Percentiles rank a stretch among this genome's conserved stretches.
Conservation (phyloP, 2,329 filamentous ascomycete genomes). For the Pseudogymnoascus sp. region DNA sequence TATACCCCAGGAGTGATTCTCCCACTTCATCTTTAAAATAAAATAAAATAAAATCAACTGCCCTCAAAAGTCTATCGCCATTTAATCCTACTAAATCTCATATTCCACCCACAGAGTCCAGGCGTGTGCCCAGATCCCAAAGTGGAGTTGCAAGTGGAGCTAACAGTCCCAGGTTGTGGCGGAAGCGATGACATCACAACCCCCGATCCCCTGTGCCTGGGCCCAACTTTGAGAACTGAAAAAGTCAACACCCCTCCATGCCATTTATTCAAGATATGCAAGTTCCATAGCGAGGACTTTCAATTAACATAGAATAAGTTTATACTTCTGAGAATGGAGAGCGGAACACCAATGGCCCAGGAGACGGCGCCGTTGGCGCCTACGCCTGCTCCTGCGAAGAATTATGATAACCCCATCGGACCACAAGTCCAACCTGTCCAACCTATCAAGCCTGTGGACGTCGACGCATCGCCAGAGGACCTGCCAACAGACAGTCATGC, state of each 20-base stretch:
- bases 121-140: not conserved
- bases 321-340: not conserved
- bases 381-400: not conserved
- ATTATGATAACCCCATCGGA: not conserved
- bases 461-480: conserved; percentile 12
- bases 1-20: not conserved
- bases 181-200: not conserved
- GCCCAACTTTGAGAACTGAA: not conserved
- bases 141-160: not conserved
- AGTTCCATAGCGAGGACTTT: not conserved
- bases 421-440: not conserved
- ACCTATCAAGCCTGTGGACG: not conserved
- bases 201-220: not conserved
- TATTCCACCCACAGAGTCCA: not conserved
- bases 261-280: not conserved
- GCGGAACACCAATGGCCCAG: not conserved
- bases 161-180: not conserved
- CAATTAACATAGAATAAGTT: not conserved
- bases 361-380: not conserved
- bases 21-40: not conserved
- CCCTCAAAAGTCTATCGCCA: not conserved
- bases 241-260: not conserved
- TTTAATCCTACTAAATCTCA: not conserved
- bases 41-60: not conserved
- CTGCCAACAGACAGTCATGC: conserved; percentile 35